Evolutionary conservation across 805 yeast species (phyloP).

Genomic region (Yarrowia yakushimensis): DNA sequence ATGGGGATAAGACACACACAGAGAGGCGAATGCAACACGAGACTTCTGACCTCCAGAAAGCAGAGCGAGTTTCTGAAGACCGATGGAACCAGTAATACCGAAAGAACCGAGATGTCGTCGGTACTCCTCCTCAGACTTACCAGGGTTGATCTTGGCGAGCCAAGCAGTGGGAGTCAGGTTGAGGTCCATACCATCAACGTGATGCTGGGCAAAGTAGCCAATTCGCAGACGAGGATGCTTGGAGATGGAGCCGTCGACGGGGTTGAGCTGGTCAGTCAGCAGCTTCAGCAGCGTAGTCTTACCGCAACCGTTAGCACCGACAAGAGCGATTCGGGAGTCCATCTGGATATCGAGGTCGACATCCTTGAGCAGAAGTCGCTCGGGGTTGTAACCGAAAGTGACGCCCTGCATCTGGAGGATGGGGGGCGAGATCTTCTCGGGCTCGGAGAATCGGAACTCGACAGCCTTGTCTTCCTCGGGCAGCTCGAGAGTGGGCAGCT

Average conservation of each 20-base stretch:
- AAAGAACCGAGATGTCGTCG: conserved; percentile 95
- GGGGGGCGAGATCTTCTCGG: conserved; percentile 90
- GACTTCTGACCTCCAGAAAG: conserved; percentile 98
- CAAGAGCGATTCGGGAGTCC: conserved; percentile 93
- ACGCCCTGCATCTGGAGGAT: conserved; percentile 84
- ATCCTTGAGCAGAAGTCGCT: conserved; percentile 59
- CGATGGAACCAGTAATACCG: conserved; percentile 93
- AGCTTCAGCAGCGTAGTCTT: conserved; percentile 90
- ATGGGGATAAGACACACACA: conserved; percentile 87
- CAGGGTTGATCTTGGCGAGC: conserved; percentile 88
- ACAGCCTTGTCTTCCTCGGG: conserved; percentile 89
- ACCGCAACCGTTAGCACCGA: conserved; percentile 99
- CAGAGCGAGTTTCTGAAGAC: conserved; percentile 82
- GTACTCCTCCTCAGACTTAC: conserved; percentile 93
- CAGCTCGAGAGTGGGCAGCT: conserved; percentile 85
- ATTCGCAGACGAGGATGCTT: conserved; percentile 83
- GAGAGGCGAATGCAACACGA: conserved; percentile 95
- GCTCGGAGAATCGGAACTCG: conserved; percentile 90
- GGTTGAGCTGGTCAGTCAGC: conserved; percentile 71
- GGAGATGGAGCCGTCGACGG: conserved; percentile 73
- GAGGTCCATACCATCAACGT: conserved; percentile 95
- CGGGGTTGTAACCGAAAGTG: conserved; percentile 74
- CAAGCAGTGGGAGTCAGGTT: conserved; percentile 83
- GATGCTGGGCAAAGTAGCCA: conserved; percentile 98
- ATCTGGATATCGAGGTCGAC: conserved; percentile 89